These are phyloP conservation scores for Sclerotiophoma versabilis DNA, from an alignment of 2,329 filamentous ascomycete genomes.

Conservation along the genomic window DNA sequence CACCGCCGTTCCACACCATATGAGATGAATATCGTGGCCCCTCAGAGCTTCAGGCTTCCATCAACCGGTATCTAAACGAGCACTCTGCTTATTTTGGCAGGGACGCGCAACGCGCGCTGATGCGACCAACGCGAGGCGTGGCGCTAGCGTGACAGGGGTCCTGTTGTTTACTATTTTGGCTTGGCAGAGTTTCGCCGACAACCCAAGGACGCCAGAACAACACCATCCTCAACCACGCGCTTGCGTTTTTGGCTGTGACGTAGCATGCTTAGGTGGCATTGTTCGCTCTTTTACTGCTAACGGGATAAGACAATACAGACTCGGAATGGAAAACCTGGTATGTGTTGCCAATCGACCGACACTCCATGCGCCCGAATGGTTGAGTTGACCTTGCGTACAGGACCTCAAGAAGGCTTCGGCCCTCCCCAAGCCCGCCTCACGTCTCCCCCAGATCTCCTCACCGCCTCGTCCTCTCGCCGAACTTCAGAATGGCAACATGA, in stretches of 20 bases:
- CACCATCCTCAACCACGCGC: conserved; percentile 23
- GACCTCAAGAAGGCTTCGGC: conserved; percentile 39
- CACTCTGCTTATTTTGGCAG: background rate
- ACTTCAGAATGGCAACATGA: conserved; percentile 60
- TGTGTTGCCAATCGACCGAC: conserved; percentile 5
- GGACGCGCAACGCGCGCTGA: background rate
- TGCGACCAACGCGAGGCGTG: background rate
- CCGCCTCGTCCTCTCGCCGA: conserved; percentile 54
- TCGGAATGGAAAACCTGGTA: conserved; percentile 43
- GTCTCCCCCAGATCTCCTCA: conserved; percentile 33
- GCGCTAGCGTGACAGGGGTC: conserved; percentile 13
- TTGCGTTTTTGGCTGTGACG: conserved; percentile 22
- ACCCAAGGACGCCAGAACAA: conserved; percentile 17
- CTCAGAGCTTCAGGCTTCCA: too few relatives aligned
- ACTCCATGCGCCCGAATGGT: conserved; percentile 14
- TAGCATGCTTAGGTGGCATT: conserved; percentile 35
- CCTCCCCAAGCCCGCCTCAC: conserved; percentile 37
- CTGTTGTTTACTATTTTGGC: conserved; percentile 18
- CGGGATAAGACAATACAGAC: conserved; percentile 27
- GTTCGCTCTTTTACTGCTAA: conserved; percentile 19
- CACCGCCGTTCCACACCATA: too few relatives aligned
- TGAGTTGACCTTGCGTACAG: conserved; percentile 28
- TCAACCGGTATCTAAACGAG: background rate
- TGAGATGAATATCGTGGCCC: too few relatives aligned
- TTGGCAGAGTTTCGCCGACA: conserved; percentile 8